A percentile compares a stretch with the other conserved stretches of the same genome.
phyloP scores from a whole-genome alignment of 352 stramenopile genomes.

The Phytophthora boehmeriae region DNA sequence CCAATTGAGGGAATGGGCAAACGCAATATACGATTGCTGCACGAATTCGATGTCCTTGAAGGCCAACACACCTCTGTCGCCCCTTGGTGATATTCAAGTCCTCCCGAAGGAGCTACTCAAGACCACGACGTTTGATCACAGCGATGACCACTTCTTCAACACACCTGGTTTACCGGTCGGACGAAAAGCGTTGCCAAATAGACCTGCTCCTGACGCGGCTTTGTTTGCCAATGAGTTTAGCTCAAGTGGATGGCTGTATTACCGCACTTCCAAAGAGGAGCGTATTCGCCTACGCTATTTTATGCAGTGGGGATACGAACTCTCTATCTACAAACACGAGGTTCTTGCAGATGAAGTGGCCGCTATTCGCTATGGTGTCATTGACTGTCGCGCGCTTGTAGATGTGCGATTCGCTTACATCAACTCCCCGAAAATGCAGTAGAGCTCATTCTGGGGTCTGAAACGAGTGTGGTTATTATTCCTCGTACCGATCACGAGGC shows the following conservation, averaged over 20 bases:
- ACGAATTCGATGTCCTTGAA: slow-evolving; percentile 91
- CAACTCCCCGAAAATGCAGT: slow-evolving; percentile 89
- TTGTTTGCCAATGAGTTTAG: slow-evolving; percentile 54
- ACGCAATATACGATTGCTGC: slow-evolving; percentile 84
- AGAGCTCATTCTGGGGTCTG: slow-evolving; percentile 75
- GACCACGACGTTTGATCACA: slow-evolving; percentile 74
- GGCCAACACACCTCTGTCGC: slow-evolving; percentile 56
- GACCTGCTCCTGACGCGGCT: slow-evolving; percentile 17
- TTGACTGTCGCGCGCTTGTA: slow-evolving; percentile 81
- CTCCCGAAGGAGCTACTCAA: slow-evolving; percentile 88
- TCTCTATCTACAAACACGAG: slow-evolving; percentile 92
- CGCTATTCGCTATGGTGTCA: slow-evolving; percentile 87
- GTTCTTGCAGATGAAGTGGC: slow-evolving; percentile 75
- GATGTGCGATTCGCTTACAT: slow-evolving; percentile 87
- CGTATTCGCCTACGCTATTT: slow-evolving; percentile 86
- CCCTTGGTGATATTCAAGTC: slow-evolving; percentile 75
- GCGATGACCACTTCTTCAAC: slow-evolving; percentile 43
- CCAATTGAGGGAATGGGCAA: slow-evolving; percentile 75
- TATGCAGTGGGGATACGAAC: slow-evolving; percentile 86
- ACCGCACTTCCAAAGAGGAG: slow-evolving; percentile 83
- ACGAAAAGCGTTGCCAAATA: slow-evolving; percentile 18
- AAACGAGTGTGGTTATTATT: slow-evolving; percentile 85
- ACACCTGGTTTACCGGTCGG: slow-evolving; percentile 32
- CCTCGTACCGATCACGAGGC: slow-evolving; percentile 82
- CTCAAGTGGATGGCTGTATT: slow-evolving; percentile 85